A percentile compares a stretch with the other conserved stretches of the same genome.
phyloP scores from a whole-genome alignment of 2,329 filamentous ascomycete genomes.

The Microsporum canis region DNA sequence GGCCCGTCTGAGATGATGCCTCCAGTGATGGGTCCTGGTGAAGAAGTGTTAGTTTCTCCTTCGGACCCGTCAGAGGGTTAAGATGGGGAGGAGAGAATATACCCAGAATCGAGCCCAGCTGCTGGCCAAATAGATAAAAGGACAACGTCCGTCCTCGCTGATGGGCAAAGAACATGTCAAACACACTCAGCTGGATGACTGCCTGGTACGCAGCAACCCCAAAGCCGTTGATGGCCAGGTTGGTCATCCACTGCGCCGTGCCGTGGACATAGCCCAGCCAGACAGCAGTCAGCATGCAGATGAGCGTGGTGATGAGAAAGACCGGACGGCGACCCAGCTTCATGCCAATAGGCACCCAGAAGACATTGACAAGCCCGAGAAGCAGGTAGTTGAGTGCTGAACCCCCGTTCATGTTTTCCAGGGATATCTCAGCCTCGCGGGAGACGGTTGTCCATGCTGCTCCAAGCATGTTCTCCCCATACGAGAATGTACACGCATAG shows the following conservation, averaged over 20 bases:
- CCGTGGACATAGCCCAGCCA: constrained; percentile 37
- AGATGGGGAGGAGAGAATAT: constrained; percentile 35
- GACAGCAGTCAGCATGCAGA: constrained; percentile 32
- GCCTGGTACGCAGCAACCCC: constrained; percentile 40
- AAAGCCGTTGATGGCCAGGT: constrained; percentile 39
- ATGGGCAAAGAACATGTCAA: constrained; percentile 38
- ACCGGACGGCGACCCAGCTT: constrained; percentile 42
- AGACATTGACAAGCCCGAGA: constrained; percentile 41
- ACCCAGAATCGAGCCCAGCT: constrained; percentile 19
- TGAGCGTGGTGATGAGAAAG: constrained; percentile 36
- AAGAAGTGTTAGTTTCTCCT: no score
- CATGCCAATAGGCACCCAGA: constrained; percentile 44
- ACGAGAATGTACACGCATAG: not conserved
- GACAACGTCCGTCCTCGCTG: constrained; percentile 34
- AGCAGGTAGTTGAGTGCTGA: constrained; percentile 44
- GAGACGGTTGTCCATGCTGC: not conserved
- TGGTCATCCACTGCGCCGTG: constrained; percentile 38
- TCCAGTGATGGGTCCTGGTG: constrained; percentile 33
- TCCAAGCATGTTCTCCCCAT: not conserved
- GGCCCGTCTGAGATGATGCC: constrained; percentile 41
- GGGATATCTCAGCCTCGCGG: not conserved
- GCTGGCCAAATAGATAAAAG: not conserved
- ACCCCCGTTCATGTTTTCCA: constrained; percentile 19
- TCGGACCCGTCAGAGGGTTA: constrained; percentile 33
- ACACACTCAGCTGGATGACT: constrained; percentile 38